A percentile compares a stretch with the other conserved stretches of the same genome.
Conservation (phyloP, 169 alveolate genomes). For the Plasmodium adleri region DNA sequence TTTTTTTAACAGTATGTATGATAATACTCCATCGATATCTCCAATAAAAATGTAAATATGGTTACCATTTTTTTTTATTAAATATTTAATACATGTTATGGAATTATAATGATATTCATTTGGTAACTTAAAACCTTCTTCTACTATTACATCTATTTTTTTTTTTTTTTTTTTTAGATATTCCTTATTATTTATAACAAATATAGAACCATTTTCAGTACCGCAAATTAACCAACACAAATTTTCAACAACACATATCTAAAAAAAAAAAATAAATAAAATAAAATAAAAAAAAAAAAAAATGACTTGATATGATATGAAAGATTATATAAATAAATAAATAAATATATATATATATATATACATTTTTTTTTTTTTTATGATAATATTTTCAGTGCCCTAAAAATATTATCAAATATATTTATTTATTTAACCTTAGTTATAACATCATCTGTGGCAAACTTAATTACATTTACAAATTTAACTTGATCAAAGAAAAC, state of each 20-base stretch:
- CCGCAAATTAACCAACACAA: slow-evolving; percentile 27
- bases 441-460: slow-evolving; percentile 6
- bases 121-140: background rate
- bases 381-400: too few relatives aligned
- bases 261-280: background rate
- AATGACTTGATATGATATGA: background rate
- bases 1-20: slow-evolving; percentile 47
- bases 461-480: slow-evolving; percentile 22
- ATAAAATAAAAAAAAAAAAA: background rate
- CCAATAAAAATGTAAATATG: slow-evolving; percentile 48
- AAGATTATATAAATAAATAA: background rate
- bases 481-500: slow-evolving; percentile 7
- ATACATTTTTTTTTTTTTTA: background rate
- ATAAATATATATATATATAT: slow-evolving; percentile 4
- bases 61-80: slow-evolving; percentile 11
- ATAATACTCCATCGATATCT: slow-evolving; percentile 48
- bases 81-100: slow-evolving; percentile 48
- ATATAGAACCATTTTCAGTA: slow-evolving; percentile 47
- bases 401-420: background rate
- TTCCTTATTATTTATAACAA: slow-evolving; percentile 4
- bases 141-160: background rate
- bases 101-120: slow-evolving; percentile 18
- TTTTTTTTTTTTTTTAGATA: slow-evolving; percentile 13
- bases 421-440: slow-evolving; percentile 36
- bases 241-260: slow-evolving; percentile 31